Percentiles rank a stretch among this genome's conserved stretches.
Evolutionary conservation across 768 basidiomycete species (phyloP).

Genomic region (Suillus fuscotomentosus): DNA sequence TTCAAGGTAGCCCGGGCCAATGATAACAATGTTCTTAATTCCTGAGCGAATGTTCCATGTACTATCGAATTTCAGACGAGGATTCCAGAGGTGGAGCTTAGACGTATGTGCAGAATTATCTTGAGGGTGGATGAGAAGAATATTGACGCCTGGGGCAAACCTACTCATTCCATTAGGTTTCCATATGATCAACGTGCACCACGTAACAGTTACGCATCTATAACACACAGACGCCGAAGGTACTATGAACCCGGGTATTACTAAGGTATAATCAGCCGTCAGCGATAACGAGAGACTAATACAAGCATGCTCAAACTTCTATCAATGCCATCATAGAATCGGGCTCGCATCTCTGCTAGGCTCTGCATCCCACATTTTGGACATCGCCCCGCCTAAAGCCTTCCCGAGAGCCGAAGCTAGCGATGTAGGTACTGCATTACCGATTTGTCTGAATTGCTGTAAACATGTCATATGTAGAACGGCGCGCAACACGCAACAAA

Average conservation of each 20-base stretch:
- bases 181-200: too few relatives aligned
- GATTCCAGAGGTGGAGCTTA: neutral
- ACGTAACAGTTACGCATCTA: neutral
- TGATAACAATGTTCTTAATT: too few relatives aligned
- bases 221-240: neutral
- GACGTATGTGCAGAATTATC: neutral
- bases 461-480: conserved; percentile 1
- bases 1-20: neutral
- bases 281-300: neutral
- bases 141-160: too few relatives aligned
- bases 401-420: conserved; percentile 63
- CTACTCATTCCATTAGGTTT: too few relatives aligned
- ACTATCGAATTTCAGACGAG: neutral
- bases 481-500: conserved; percentile 1
- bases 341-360: conserved; percentile 46
- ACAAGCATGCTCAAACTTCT: neutral
- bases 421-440: conserved; percentile 76
- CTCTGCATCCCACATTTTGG: conserved; percentile 42
- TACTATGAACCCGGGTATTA: neutral
- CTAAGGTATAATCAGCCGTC: neutral
- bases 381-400: conserved; percentile 41
- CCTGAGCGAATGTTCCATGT: neutral
- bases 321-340: conserved; percentile 27
- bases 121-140: neutral
- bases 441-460: conserved; percentile 76